Percentiles rank a stretch among this genome's conserved stretches.
These are phyloP conservation scores for Wickerhamomyces chambardii DNA, from an alignment of 805 yeast species.

Conservation along the genomic window DNA sequence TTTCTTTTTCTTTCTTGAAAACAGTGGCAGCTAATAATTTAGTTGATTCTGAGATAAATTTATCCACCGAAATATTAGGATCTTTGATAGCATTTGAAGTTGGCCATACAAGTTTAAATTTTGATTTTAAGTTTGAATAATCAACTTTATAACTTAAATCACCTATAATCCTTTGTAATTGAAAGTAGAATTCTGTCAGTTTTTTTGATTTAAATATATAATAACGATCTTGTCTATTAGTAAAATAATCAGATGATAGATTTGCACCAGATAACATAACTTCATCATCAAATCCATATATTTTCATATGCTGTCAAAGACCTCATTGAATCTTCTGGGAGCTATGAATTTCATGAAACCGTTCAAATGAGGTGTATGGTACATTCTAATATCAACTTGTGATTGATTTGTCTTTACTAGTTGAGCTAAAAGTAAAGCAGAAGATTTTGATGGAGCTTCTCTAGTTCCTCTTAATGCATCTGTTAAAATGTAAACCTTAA, in stretches of 20 bases:
- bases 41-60: slow-evolving; percentile 51
- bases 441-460: slow-evolving; percentile 73
- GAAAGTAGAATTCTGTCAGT: slow-evolving; percentile 66
- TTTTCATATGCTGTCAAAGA: slow-evolving; percentile 93
- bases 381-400: slow-evolving; percentile 74
- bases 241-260: slow-evolving; percentile 83
- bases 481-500: slow-evolving; percentile 64
- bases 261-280: slow-evolving; percentile 88
- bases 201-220: slow-evolving; percentile 51
- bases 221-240: slow-evolving; percentile 92
- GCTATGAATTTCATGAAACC: slow-evolving; percentile 57
- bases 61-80: slow-evolving; percentile 15
- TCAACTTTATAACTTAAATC: slow-evolving; percentile 60
- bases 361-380: slow-evolving; percentile 78
- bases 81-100: slow-evolving; percentile 55
- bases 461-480: slow-evolving; percentile 92
- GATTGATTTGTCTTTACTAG: slow-evolving; percentile 56
- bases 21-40: slow-evolving; percentile 25
- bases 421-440: slow-evolving; percentile 67
- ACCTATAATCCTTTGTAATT: slow-evolving; percentile 61
- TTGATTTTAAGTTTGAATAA: slow-evolving; percentile 32
- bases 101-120: slow-evolving; percentile 70
- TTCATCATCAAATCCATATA: slow-evolving; percentile 91
- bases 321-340: slow-evolving; percentile 86
- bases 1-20: slow-evolving; percentile 6